Base-by-base conservation (phyloP, 805 yeast species). In the Candida anglica region DNA sequence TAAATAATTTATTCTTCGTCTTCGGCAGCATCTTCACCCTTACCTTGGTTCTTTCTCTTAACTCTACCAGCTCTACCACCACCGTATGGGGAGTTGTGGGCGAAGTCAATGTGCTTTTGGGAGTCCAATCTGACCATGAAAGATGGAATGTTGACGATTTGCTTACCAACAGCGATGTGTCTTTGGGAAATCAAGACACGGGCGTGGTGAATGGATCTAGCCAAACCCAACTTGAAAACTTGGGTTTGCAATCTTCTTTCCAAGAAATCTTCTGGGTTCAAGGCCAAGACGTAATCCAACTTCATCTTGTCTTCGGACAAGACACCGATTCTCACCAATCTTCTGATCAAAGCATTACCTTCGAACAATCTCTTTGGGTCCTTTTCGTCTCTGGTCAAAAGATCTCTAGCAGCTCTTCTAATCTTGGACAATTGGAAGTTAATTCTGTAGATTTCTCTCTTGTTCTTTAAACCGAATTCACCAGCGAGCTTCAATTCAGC, bases 51-150 rank as follows among this genome's bases (percentile, higher is more conserved):
- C 74, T 79, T 86, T 84, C 98, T 87, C 83, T 93, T 94, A 66
- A 87, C 95, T 82, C 98, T 93, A 72, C 98, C 98, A 58, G 98
- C 94, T 80, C 98, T 91, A 60, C 96, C 98, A 77, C 98, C 98
- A 73, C 98, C 98, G 89, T 86, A 91, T 73, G 98, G 98, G 56
- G 98, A 93, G 71, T 86, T 87, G 69, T 93, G 84, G 62, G 98
- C 95, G 63, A 91, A 93, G 82, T 93, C 98, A 75, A 93, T 87
- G 88, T 93, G 98, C 86, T 93, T 93, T 78, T 93, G 98, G 55
- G 98, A 89, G 79, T 93, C 98, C 69, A 93, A 85, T 81, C 98
- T 94, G 52, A 93, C 98, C 83, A 89, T 85, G 91, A 93, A 93
- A 53, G 98, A 91, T 73, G 98, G 98, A 56, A 93, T 85, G 79